Evolutionary conservation across 768 basidiomycete genomes (phyloP), one percentile per base, ranked within the genome.

Genomic region (Pleurotus platypus): DNA sequence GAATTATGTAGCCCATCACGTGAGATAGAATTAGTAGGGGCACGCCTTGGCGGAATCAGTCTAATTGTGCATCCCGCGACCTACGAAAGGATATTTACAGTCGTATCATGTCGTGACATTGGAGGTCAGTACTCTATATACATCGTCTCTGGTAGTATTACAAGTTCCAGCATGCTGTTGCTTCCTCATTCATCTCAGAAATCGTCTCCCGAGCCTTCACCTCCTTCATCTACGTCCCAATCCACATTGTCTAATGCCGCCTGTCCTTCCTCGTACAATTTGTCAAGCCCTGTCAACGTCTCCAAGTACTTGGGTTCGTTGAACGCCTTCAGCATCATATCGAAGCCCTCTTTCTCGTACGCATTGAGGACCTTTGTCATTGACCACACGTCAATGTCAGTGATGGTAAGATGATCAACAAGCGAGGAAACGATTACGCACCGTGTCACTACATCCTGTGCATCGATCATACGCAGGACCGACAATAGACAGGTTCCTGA

Each of bases 401-500:
- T 48, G 16, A 30, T 16, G 27, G 9, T 48, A 30, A 16, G 3
- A n/a, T 38, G 37, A 48, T 18, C 13, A 22, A 57, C 24, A 5
- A 26, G 24, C 24, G 24, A 26, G 11, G 53, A n/a, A n/a, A 24
- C 50, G 7, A 12, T 9, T 47, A 70, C 83, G 61, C 58, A 93
- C 92, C 18, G 78, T 78, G 61, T 90, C 85, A 55, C 89, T 90
- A 66, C 97, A 99, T 0, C 92, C 97, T 1, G 94, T 96, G 68
- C 96, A 99, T 55, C 79, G 75, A 55, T 87, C 82, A 67, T 90
- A 99, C 1, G 94, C 92, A 2, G 89, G 85, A 0, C 96, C 97
- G 0, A 87, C 84, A 58, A 99, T 85, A 24, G 84, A 83, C 63
- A 98, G 76, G 43, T 85, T 93, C 51, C 86, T 79, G 77, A 96